Base-by-base conservation (phyloP, 2,329 filamentous ascomycete species). In the Trichoderma afroharzianum region DNA sequence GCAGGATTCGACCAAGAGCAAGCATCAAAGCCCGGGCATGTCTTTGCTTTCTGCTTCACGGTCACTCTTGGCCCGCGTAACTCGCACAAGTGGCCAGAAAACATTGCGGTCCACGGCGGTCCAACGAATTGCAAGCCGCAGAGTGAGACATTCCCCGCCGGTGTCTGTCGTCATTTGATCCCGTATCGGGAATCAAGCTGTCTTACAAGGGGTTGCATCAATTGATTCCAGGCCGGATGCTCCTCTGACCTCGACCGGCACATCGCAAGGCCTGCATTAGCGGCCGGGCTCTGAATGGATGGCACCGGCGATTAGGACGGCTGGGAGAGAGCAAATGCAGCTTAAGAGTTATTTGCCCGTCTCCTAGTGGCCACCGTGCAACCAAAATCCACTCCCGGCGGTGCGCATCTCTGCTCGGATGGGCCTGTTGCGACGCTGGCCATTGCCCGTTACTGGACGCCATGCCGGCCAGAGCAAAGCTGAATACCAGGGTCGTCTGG, bases 181-280 rank as follows among this genome's bases (percentile, higher is more conserved):
- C 66, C 67, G 24, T 47, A 70, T 43, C 43, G 59, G 68, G 47
- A 70, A 47, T 63, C 68, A 59, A 69, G 66, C 66, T 50, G 67
- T 70, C 68, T 63, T 24, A 55, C 57, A 59, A 59, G 57, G 28
- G 57, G 57, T 47, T 53, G 14, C 63, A 55, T 12, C 62, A 24
- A 64, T 53, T 11, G 47, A 21, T 14, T 53, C 47, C 39, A 43
- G 39, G 39, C 39, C 39, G 39, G 39, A n/a, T 9, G 39, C 39
- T 43, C 7, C 39, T 43, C 39, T 43, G 39, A 43, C 39, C 39
- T 43, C 15, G 3, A 28, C 55, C 66, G 72, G 71, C 72, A 70
- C 62, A 73, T 73, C 33, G 61, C 47, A 61, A 64, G 71, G 73
- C 73, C 64, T 73, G 72, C 73, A 73, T 68, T 74, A 75, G 74